Evolutionary conservation across 495 filamentous ascomycete species (phyloP).

Genomic region (Letharia lupina): DNA sequence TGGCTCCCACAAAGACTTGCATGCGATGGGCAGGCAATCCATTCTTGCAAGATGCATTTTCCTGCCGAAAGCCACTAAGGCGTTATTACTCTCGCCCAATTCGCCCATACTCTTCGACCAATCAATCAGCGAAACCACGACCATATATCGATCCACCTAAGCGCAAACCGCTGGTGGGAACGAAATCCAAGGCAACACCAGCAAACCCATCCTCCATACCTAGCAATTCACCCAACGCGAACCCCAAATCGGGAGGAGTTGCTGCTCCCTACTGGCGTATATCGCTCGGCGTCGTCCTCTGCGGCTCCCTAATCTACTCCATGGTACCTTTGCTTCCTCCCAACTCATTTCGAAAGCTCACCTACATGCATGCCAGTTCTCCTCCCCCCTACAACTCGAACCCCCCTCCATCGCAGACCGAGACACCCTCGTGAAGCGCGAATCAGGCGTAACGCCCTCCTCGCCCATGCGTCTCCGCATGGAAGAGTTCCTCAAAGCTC

Average conservation of each 20-base stretch:
- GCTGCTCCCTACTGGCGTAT: slow-evolving; percentile 49
- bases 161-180: not conserved
- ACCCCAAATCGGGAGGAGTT: slow-evolving; percentile 30
- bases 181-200: not conserved
- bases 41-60: slow-evolving; percentile 4
- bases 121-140: slow-evolving; percentile 12
- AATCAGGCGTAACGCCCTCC: slow-evolving; percentile 49
- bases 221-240: not conserved
- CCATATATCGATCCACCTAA: slow-evolving; percentile 8
- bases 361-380: slow-evolving; percentile 33
- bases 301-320: slow-evolving; percentile 54
- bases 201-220: not conserved
- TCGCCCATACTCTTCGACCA: slow-evolving; percentile 1
- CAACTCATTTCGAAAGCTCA: slow-evolving; percentile 7
- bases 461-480: slow-evolving; percentile 97
- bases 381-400: slow-evolving; percentile 40
- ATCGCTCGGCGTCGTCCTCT: slow-evolving; percentile 53
- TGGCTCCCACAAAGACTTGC: slow-evolving; percentile 13
- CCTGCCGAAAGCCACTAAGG: not conserved
- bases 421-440: slow-evolving; percentile 57
- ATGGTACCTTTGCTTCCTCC: slow-evolving; percentile 43
- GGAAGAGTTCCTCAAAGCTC: slow-evolving; percentile 88
- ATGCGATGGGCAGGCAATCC: slow-evolving; percentile 3
- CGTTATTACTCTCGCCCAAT: not conserved
- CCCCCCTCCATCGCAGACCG: slow-evolving; percentile 63